Evolutionary conservation across 2,329 filamentous ascomycete genomes (phyloP).

Genomic region (Penicillium sp.): DNA sequence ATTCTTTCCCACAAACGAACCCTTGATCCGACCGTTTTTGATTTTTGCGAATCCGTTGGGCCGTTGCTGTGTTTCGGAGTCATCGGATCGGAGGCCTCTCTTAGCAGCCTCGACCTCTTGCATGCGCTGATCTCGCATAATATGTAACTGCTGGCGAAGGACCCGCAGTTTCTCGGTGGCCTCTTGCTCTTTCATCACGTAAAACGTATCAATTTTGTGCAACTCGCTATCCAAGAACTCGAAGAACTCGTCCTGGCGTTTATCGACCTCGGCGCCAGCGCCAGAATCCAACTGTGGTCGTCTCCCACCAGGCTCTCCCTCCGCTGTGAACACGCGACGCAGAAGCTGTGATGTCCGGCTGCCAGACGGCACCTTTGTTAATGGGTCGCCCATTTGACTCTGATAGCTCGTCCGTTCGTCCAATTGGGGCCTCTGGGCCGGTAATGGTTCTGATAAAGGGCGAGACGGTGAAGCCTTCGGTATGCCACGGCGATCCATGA

Average conservation of each 20-base stretch:
- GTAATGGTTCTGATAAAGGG: not conserved
- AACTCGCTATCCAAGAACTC: conserved; percentile 73
- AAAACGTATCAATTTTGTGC: conserved; percentile 86
- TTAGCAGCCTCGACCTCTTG: conserved; percentile 57
- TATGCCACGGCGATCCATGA: conserved; percentile 14
- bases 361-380: conserved; percentile 23
- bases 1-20: conserved; percentile 39
- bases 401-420: conserved; percentile 5
- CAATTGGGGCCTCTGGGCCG: conserved; percentile 7
- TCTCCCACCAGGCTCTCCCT: conserved; percentile 34
- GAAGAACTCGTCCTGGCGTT: conserved; percentile 76
- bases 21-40: conserved; percentile 28
- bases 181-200: conserved; percentile 77
- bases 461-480: conserved; percentile 2
- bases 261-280: conserved; percentile 55
- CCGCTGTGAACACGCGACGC: conserved; percentile 35
- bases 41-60: conserved; percentile 20
- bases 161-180: conserved; percentile 62
- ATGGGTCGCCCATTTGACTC: conserved; percentile 14
- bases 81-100: conserved; percentile 18
- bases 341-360: conserved; percentile 28
- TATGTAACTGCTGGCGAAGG: conserved; percentile 75
- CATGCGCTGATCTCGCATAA: conserved; percentile 78
- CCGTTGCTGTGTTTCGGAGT: conserved; percentile 15
- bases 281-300: conserved; percentile 47